A percentile compares a stretch with the other conserved stretches of the same genome.
Conservation (phyloP, 1,139 yeast species). For the Yamadazyma aaseri region DNA sequence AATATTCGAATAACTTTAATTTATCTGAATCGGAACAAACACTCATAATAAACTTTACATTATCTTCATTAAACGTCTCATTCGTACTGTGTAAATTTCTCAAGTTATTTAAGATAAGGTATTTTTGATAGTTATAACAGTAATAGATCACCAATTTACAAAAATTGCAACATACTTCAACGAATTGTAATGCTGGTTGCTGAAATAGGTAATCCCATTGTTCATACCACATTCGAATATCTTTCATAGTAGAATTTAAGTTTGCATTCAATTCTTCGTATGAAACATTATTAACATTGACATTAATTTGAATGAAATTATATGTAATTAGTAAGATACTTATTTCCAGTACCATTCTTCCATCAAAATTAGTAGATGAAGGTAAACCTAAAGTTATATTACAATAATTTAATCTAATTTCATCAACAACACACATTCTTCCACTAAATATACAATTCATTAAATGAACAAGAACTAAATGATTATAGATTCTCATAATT, state of each 20-base stretch:
- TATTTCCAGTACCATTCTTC: constrained; percentile 80
- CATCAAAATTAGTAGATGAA: constrained; percentile 76
- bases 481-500: constrained; percentile 67
- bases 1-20: constrained; percentile 30
- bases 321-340: constrained; percentile 62
- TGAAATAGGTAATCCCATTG: constrained; percentile 72
- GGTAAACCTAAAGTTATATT: constrained; percentile 59
- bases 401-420: constrained; percentile 60
- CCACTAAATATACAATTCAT: constrained; percentile 71
- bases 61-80: constrained; percentile 23
- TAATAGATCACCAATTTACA: constrained; percentile 51
- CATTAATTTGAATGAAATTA: constrained; percentile 51
- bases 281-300: constrained; percentile 21
- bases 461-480: constrained; percentile 66
- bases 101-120: constrained; percentile 11
- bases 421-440: constrained; percentile 72
- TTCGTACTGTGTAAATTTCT: constrained; percentile 7
- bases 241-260: constrained; percentile 29
- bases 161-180: constrained; percentile 71
- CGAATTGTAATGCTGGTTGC: constrained; percentile 76
- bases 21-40: constrained; percentile 18
- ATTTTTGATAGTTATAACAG: constrained; percentile 28
- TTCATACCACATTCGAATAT: constrained; percentile 58
- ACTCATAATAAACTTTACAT: constrained; percentile 22
- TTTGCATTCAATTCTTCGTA: constrained; percentile 23